Percentiles rank a stretch among this genome's conserved stretches.
These are phyloP conservation scores for Catharanthus roseus DNA, from an alignment of 257 asterid genomes.

Conservation along the genomic window DNA sequence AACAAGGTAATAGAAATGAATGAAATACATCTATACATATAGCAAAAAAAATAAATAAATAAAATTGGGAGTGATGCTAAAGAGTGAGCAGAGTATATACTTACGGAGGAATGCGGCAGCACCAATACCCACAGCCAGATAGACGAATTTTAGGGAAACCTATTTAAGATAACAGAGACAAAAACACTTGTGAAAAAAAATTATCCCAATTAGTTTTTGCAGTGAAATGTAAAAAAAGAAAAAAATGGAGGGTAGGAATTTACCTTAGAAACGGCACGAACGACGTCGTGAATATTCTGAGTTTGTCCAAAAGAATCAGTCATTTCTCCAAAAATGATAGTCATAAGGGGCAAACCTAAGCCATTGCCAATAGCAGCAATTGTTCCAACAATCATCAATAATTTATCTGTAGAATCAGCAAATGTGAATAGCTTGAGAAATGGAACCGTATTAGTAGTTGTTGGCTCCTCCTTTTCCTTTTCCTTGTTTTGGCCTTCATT, in stretches of 20 bases:
- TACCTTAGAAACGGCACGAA: conserved; percentile 55
- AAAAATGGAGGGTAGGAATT: too few species aligned
- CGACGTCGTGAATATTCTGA: conserved; percentile 20
- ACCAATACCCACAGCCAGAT: conserved; percentile 57
- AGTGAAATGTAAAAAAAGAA: too few species aligned
- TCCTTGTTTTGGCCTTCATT: too few species aligned
- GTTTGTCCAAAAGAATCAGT: conserved; percentile 53
- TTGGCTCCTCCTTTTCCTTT: too few species aligned
- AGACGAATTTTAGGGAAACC: conserved; percentile 50
- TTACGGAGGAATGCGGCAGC: conserved; percentile 47
- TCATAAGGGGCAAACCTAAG: conserved; percentile 47
- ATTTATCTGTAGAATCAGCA: conserved; percentile 42
- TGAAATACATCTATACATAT: too few species aligned
- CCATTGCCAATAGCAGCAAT: conserved; percentile 51
- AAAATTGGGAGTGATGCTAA: background rate
- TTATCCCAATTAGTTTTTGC: too few species aligned
- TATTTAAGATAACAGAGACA: too few species aligned
- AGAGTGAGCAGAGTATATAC: conserved; percentile 3
- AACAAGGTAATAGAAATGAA: too few species aligned
- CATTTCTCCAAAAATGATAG: conserved; percentile 43
- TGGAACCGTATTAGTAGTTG: conserved; percentile 35
- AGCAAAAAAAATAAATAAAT: too few species aligned
- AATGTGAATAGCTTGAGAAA: conserved; percentile 44
- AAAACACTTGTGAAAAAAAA: too few species aligned
- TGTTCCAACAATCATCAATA: conserved; percentile 41